Evolutionary conservation across 2,329 filamentous ascomycete genomes (phyloP).

Genomic region (Phoma sp.): DNA sequence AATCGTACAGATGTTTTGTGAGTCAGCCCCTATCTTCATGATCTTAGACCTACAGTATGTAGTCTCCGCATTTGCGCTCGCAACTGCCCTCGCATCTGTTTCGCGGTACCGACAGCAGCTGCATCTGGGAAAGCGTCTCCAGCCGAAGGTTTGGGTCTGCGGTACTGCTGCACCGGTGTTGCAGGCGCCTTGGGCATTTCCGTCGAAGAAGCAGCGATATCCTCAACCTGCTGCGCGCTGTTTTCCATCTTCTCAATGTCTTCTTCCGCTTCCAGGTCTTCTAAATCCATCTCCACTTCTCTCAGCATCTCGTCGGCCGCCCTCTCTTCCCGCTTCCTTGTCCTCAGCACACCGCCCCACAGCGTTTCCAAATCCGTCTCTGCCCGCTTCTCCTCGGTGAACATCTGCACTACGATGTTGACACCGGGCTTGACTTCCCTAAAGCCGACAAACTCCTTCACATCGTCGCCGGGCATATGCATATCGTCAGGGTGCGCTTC

Average conservation of each 20-base stretch:
- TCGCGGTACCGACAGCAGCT: constrained; percentile 7
- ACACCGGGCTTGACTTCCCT: constrained; percentile 64
- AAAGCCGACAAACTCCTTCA: constrained; percentile 76
- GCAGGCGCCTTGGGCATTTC: constrained; percentile 1
- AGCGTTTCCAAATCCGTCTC: constrained; percentile 71
- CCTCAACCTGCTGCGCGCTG: background rate
- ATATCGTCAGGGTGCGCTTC: constrained; percentile 58
- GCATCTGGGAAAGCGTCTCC: constrained; percentile 38
- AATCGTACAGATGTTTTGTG: background rate
- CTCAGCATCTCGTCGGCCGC: constrained; percentile 37
- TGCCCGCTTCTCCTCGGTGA: constrained; percentile 72
- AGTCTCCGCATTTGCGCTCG: constrained; percentile 24
- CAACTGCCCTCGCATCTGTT: constrained; percentile 13
- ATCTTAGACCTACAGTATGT: constrained; percentile 35
- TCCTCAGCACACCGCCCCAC: constrained; percentile 60
- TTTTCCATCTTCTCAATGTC: constrained; percentile 13
- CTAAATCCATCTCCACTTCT: constrained; percentile 29
- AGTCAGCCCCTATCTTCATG: background rate
- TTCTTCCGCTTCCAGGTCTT: constrained; percentile 30
- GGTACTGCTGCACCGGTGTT: constrained; percentile 24
- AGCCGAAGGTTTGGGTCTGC: constrained; percentile 24
- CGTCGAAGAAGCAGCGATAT: background rate
- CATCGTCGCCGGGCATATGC: constrained; percentile 36
- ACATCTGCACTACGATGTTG: constrained; percentile 72
- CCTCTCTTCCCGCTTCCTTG: constrained; percentile 49